Evolutionary conservation across 2,329 filamentous ascomycete species (phyloP).

Genomic region (Cladophialophora chaetospira): DNA sequence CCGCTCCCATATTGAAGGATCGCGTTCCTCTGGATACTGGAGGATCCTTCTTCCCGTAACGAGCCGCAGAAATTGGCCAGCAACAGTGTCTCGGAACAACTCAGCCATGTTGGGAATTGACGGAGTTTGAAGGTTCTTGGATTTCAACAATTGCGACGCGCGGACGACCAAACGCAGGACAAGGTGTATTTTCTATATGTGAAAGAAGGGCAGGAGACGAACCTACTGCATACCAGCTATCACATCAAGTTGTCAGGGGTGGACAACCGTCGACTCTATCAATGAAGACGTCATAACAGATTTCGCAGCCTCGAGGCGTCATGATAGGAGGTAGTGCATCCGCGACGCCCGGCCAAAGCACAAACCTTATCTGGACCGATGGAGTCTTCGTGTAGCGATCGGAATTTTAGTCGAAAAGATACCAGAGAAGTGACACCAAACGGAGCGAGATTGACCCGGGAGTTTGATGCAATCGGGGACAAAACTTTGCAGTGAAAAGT

Average conservation of each 20-base stretch:
- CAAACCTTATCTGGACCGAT: conserved; percentile 50
- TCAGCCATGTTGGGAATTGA: conserved; percentile 34
- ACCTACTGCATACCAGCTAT: background rate
- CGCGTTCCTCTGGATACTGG: conserved; percentile 8
- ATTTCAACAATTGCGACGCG: too few relatives aligned
- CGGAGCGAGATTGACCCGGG: conserved; percentile 35
- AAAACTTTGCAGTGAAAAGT: conserved; percentile 31
- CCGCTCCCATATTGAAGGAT: conserved; percentile 9
- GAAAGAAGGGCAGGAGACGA: background rate
- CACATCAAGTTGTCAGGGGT: background rate
- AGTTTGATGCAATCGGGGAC: background rate
- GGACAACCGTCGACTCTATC: background rate
- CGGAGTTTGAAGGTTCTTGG: too few relatives aligned
- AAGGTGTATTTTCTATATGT: background rate
- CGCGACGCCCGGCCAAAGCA: background rate
- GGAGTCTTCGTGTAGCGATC: conserved; percentile 39
- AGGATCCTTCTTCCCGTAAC: conserved; percentile 6
- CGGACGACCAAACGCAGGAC: background rate
- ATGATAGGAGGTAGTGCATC: background rate
- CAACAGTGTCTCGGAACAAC: conserved; percentile 6
- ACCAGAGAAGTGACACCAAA: conserved; percentile 44
- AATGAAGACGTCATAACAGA: conserved; percentile 47
- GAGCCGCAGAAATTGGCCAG: conserved; percentile 6
- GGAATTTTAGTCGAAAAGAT: background rate
- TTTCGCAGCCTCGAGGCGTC: conserved; percentile 35